Evolutionary conservation across 352 stramenopile species (phyloP), one percentile per base, ranked within the genome.

Genomic region (Globisporangium radiosum): DNA sequence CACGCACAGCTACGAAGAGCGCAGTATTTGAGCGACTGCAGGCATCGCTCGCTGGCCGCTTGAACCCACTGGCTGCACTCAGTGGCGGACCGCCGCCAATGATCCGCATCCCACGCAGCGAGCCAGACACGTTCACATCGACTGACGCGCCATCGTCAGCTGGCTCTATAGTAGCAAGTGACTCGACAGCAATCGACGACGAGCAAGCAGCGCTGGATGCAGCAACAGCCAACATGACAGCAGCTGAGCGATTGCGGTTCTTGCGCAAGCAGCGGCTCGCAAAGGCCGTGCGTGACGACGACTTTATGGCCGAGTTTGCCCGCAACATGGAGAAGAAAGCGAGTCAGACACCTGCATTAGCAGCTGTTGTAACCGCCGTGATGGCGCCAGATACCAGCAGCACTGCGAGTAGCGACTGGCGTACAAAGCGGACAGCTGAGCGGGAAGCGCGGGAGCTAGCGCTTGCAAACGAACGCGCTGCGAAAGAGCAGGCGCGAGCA

Each of bases 301-400:
- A 87, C 45, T 90, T 90, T 50, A 80, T 90, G 72, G 68, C 72
- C 9, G 79, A 90, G 58, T 74, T 87, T 44, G 72, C 69, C 36
- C 76, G 60, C 13, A 90, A 90, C 56, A 85, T 86, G 79, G 81
- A 85, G 66, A 87, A 87, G 55, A 90, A 88, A 47, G 43, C 43
- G 69, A 79, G 17, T 59, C 53, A 13, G 60, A 43, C 3, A 69
- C 57, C 14, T 7, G 53, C 70, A 53, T 44, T 63, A 36, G 62
- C 63, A 36, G 63, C 63, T 42, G 37, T 13, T 11, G 58, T 64
- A 37, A 66, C 49, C 13, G 40, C 33, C 19, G 9, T n/a, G 15
- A 57, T 6, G 17, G 10, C 4, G 56, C 19, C 52, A 54, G 73
- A 71, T 33, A 74, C 69, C 69, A 48, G 11, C n/a, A 33, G 25